Base-by-base conservation (phyloP, 768 basidiomycete genomes). In the Boletales sp. region DNA sequence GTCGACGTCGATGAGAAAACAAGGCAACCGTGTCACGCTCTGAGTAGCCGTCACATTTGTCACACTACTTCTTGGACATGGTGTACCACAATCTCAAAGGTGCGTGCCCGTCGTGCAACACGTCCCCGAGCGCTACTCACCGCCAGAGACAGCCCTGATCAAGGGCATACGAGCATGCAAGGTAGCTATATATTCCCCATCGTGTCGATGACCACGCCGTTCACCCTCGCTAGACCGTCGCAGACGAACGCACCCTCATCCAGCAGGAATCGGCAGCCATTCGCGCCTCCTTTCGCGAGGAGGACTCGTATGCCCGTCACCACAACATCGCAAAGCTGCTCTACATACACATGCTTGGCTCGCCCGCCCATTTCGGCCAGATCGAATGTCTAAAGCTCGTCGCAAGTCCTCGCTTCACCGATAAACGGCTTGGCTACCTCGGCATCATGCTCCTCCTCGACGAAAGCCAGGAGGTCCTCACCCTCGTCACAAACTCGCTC, bases 291-390 rank as follows among this genome's bases (percentile, higher is more conserved):
- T 97, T 99, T 73, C 84, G 94, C 52, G 94, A 97, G 69, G 97
- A 98, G 68, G 97, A 97, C 74, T 85, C 93, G 2, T 92, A 87
- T 68, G 81, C 92, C 49, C 86, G 97, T 47, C 90, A 99, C 68
- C 90, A 98, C 77, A 98, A 94, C 71, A 86, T 99, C 65, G 95
- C 94, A 50, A 98, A 98, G 67, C 81, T 98, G 19, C 83, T 99
- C 52, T 98, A 99, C 74, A 97, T 97, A 72, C 91, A 95, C 67
- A 97, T 99, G 94, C 85, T 97, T 35, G 97, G 97, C 48, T 97
- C 94, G 40, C 92, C 94, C 9, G 97, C 97, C 29, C 97, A 99
- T 69, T 99, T 97, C 66, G 97, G 95, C 46, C 97, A 99, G 77
- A 97, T 99, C 68, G 93, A 95, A 75, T 94, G 93, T 70, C 74